Evolutionary conservation across 169 alveolate genomes (phyloP), one percentile per base, ranked within the genome.

Genomic region (Plasmodium vivax): DNA sequence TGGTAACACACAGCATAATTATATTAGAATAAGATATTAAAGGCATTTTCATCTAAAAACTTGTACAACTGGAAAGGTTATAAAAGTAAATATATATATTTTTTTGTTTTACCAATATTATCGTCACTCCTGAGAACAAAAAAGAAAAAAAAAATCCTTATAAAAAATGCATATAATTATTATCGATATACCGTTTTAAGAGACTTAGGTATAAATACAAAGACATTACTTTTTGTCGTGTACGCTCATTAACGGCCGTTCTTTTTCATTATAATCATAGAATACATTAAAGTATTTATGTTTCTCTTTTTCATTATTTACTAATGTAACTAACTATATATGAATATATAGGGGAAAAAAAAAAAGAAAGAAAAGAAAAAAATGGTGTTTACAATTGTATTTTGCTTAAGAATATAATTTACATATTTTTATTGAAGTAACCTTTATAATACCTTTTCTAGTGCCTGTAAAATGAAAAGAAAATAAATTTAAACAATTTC

Each of bases 301-400:
- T 80, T 88, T 88, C 83, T 88, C 94, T 30, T 88, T 88, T 88
- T 88, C 83, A 77, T 79, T 58, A 62, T 88, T 77, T 79, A 88
- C 81, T 88, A 79, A 88, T 73, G 72, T 73, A 88, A 80, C 81
- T 79, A 88, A 68, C 94, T 88, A 73, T 32, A 75, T 45, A 45
- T 74, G 23, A 47, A 56, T 88, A 88, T 79, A 62, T 85, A 85
- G 19, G 80, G 4, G 36, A 5, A 23, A 45, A 47, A 45, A 74
- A 43, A 51, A 47, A 51, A n/a, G 41, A 8, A 56, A 30, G 23
- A 38, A 2, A 82, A 54, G 23, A 4, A 47, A 54, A 0, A 23
- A 23, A 23, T 47, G 27, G 14, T 19, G 9, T 16, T 38, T 82
- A 82, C 12, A 27, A 82, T 47, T 51, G 27, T 82, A 38, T 19